Percentiles rank a stretch among this genome's conserved stretches.
phyloP scores from a whole-genome alignment of 768 basidiomycete genomes.

The Peribolospora kevripleyi region DNA sequence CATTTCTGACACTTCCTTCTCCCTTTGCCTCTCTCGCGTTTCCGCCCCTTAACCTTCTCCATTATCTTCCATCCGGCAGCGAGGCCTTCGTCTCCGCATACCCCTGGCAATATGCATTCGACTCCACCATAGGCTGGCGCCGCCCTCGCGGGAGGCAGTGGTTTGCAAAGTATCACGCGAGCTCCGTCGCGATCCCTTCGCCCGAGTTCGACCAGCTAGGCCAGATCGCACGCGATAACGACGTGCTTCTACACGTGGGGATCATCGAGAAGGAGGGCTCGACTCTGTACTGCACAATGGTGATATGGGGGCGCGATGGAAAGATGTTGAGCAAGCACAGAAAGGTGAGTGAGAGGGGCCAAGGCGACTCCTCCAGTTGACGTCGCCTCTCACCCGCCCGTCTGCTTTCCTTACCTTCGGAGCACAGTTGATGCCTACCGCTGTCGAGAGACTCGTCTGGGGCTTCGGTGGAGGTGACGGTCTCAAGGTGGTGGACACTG shows the following conservation, averaged over 20 bases:
- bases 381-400: background rate
- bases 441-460: conserved; percentile 36
- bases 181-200: conserved; percentile 1
- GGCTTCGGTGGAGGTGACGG: conserved; percentile 26
- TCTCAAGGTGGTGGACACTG: conserved; percentile 13
- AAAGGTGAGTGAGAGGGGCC: no score
- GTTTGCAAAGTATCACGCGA: conserved; percentile 2
- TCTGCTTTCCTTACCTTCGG: conserved; percentile 23
- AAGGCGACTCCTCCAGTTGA: background rate
- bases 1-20: no score
- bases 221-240: background rate
- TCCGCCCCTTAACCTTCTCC: no score
- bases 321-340: background rate
- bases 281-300: conserved; percentile 8
- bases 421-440: conserved; percentile 42
- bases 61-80: no score
- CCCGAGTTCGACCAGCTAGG: background rate
- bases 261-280: conserved; percentile 7
- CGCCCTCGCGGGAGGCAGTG: conserved; percentile 1
- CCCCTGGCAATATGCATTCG: background rate
- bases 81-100: background rate
- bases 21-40: no score
- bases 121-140: background rate
- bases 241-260: conserved; percentile 4
- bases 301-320: background rate